phyloP scores from a whole-genome alignment of 805 yeast species.

The Debaryomyces prosopidis region DNA sequence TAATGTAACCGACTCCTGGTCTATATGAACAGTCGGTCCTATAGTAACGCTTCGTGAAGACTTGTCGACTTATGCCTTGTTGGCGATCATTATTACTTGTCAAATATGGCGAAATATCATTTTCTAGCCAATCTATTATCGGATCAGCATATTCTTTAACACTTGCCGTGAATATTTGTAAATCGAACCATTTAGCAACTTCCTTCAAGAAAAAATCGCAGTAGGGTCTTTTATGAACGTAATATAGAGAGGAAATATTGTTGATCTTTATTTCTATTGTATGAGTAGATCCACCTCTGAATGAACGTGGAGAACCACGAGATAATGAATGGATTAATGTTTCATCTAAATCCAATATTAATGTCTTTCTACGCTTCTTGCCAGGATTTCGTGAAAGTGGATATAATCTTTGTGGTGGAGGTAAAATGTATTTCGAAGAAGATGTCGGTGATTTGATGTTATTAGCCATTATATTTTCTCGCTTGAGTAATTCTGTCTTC shows the following conservation, averaged over 20 bases:
- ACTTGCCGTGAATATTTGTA: slow-evolving; percentile 92
- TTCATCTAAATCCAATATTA: slow-evolving; percentile 90
- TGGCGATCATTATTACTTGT: slow-evolving; percentile 8
- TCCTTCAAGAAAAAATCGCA: slow-evolving; percentile 82
- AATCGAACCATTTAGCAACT: slow-evolving; percentile 82
- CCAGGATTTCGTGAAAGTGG: slow-evolving; percentile 44
- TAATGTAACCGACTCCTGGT: slow-evolving; percentile 81
- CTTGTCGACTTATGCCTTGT: slow-evolving; percentile 3
- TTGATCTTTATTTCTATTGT: slow-evolving; percentile 79
- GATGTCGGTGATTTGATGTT: slow-evolving; percentile 42
- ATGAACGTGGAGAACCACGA: slow-evolving; percentile 53
- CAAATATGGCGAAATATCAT: slow-evolving; percentile 38
- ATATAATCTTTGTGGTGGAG: slow-evolving; percentile 46
- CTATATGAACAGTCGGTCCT: slow-evolving; percentile 76
- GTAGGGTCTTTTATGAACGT: slow-evolving; percentile 88
- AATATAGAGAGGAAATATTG: slow-evolving; percentile 76
- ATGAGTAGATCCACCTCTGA: slow-evolving; percentile 42
- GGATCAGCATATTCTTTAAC: slow-evolving; percentile 97
- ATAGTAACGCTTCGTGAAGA: slow-evolving; percentile 63
- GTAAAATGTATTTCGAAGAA: slow-evolving; percentile 42
- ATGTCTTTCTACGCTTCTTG: slow-evolving; percentile 53
- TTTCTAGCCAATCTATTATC: slow-evolving; percentile 87
- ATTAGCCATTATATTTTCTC: slow-evolving; percentile 42
- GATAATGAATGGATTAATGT: slow-evolving; percentile 91
- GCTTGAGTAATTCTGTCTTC: slow-evolving; percentile 38